Evolutionary conservation across 1,284 basidiomycete species (phyloP), one percentile per base, ranked within the genome.

Genomic region (Fomitopsis pinicola): DNA sequence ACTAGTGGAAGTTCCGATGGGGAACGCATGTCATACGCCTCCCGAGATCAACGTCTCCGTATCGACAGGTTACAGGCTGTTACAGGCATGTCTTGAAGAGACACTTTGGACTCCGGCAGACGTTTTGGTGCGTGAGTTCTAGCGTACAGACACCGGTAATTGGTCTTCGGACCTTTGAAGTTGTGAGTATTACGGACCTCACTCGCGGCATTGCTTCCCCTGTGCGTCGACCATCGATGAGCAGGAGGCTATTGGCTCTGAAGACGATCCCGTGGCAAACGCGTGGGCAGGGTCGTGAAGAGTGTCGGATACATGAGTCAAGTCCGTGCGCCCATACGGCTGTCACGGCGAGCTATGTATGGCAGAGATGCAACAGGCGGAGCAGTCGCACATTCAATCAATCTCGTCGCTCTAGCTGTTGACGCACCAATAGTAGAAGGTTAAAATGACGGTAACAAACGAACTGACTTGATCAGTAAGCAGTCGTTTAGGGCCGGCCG

Each of bases 401-500:
- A 22, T 22, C 22, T 22, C 22, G 22, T 22, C 8, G 3, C 30
- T 33, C 30, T 33, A 33, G 5, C 4, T 33, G 30, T 8, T 33
- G 22, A 22, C 22, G 22, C 30, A 33, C 30, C 30, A 33, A 33
- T 33, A 33, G 30, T 8, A 30, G 28, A 35, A 52, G 28, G 12
- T 8, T 35, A 15, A 3, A 54, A 26, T 52, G 52, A n/a, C 33
- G 28, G 22, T 26, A 42, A 55, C 53, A 40, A 40, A 26, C 8
- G 38, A 26, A 15, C 15, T n/a, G 17, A 55, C 15, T 14, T n/a
- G 55, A 40, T 36, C 28, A 56, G 30, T 45, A 26, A 50, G 57
- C 36, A 9, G 19, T 5, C 10, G 35, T 62, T 62, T 62, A 62
- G 61, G 61, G 61, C 61, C 57, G 61, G 61, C 35, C 40, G 19